Evolutionary conservation across 1,284 basidiomycete genomes (phyloP).

Genomic region (Cutaneotrichosporon daszewskae): DNA sequence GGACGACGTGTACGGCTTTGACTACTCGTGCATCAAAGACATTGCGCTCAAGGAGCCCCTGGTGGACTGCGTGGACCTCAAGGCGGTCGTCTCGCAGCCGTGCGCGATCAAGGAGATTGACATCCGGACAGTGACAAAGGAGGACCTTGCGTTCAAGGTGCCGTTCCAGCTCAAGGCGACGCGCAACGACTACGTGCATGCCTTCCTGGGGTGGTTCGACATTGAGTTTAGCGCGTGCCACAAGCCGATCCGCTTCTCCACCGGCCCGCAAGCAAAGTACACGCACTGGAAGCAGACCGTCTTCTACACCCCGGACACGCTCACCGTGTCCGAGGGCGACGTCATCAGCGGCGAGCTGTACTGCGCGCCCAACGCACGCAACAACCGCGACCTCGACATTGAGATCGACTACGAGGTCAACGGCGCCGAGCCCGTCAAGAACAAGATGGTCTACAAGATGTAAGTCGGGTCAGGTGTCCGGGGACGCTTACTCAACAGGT

Average conservation of each 20-base stretch:
- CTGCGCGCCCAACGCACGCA: constrained; percentile 80
- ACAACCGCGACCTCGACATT: constrained; percentile 91
- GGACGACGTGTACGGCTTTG: constrained; percentile 99
- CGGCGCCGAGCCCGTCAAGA: constrained; percentile 42
- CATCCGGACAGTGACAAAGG: constrained; percentile 86
- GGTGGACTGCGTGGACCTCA: constrained; percentile 95
- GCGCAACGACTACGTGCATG: constrained; percentile 92
- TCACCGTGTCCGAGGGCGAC: constrained; percentile 59
- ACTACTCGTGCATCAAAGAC: constrained; percentile 99
- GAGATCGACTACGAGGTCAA: constrained; percentile 62
- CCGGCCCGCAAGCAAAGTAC: constrained; percentile 92
- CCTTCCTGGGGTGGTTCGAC: constrained; percentile 99
- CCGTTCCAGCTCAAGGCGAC: constrained; percentile 78
- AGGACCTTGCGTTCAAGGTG: constrained; percentile 81
- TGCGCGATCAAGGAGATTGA: constrained; percentile 87
- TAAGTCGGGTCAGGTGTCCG: constrained; percentile 12
- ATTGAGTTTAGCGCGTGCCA: constrained; percentile 93
- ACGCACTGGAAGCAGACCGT: constrained; percentile 99
- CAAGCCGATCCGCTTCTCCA: constrained; percentile 91
- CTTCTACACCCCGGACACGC: constrained; percentile 80
- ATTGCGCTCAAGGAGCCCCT: constrained; percentile 94
- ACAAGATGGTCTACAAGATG: constrained; percentile 51
- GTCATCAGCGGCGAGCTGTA: constrained; percentile 63
- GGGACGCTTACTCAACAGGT: constrained; percentile 38
- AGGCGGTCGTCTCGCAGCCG: constrained; percentile 84